Percentiles rank a stretch among this genome's conserved stretches.
phyloP scores from a whole-genome alignment of 495 filamentous ascomycete species.

The Pseudevernia furfuracea region DNA sequence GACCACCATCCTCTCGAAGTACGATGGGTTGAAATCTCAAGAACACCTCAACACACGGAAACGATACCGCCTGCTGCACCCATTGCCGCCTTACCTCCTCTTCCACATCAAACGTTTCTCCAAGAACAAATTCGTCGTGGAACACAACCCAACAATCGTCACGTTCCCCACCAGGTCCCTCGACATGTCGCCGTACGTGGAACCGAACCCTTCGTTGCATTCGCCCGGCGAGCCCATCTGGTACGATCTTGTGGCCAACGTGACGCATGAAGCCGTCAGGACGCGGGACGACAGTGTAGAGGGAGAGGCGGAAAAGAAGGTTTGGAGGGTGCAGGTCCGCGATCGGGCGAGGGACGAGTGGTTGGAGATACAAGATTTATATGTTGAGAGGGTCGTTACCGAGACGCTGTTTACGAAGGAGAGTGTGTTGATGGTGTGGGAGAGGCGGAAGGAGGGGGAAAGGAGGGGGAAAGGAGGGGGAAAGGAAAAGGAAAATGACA shows the following conservation, averaged over 20 bases:
- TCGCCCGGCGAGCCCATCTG: slow-evolving; percentile 74
- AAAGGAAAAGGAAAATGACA: too few species aligned
- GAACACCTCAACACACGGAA: slow-evolving; percentile 80
- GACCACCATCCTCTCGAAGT: slow-evolving; percentile 83
- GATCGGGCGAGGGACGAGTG: slow-evolving; percentile 68
- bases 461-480: slow-evolving; percentile 30
- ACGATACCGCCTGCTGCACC: slow-evolving; percentile 85
- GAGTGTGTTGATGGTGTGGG: slow-evolving; percentile 95
- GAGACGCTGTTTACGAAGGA: slow-evolving; percentile 89
- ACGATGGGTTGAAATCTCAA: slow-evolving; percentile 81
- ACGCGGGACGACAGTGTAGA: slow-evolving; percentile 66
- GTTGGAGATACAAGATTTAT: slow-evolving; percentile 90
- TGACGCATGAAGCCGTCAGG: slow-evolving; percentile 74
- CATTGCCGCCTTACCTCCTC: slow-evolving; percentile 81
- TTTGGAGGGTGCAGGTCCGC: slow-evolving; percentile 63
- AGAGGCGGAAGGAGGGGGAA: slow-evolving; percentile 59
- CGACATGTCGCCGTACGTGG: slow-evolving; percentile 82
- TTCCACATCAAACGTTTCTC: slow-evolving; percentile 98
- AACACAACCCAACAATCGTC: slow-evolving; percentile 97
- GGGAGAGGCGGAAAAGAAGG: slow-evolving; percentile 75
- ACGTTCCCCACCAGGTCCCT: slow-evolving; percentile 77
- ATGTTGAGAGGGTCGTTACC: slow-evolving; percentile 74
- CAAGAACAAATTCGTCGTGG: slow-evolving; percentile 88
- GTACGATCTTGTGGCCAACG: slow-evolving; percentile 95
- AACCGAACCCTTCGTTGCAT: slow-evolving; percentile 56